Evolutionary conservation across 2,329 filamentous ascomycete species (phyloP).

Genomic region (Graphilbum sp.): DNA sequence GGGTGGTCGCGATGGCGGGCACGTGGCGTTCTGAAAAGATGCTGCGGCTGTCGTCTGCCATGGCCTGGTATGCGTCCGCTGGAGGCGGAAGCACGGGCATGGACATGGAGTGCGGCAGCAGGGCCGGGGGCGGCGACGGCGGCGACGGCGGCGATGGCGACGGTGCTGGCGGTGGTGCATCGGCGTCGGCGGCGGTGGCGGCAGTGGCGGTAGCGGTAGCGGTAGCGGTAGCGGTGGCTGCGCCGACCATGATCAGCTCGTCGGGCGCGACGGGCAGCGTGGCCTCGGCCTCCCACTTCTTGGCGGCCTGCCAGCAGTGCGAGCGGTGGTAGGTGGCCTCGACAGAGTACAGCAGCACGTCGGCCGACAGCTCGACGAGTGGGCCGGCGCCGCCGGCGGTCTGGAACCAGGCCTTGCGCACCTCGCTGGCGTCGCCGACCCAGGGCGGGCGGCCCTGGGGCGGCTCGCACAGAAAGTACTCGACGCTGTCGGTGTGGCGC

Average conservation of each 20-base stretch:
- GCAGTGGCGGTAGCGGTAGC: no score
- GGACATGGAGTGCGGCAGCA: no score
- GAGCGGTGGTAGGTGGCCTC: slow-evolving; percentile 43
- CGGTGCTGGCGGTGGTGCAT: no score
- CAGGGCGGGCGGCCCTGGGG: slow-evolving; percentile 59
- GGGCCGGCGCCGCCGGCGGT: slow-evolving; percentile 44
- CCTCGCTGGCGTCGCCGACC: slow-evolving; percentile 47
- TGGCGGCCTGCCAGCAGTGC: slow-evolving; percentile 38
- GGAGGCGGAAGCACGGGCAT: background rate
- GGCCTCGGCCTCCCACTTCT: slow-evolving; percentile 22
- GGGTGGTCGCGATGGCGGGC: no score
- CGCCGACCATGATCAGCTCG: slow-evolving; percentile 14
- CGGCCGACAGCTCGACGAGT: slow-evolving; percentile 40
- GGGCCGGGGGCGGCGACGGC: no score
- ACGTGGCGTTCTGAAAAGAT: no score
- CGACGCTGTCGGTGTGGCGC: slow-evolving; percentile 52
- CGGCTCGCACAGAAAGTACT: slow-evolving; percentile 69
- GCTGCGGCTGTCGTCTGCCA: no score
- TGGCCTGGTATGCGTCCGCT: background rate
- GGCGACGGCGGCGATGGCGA: no score
- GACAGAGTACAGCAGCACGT: slow-evolving; percentile 43
- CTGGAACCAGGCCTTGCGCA: slow-evolving; percentile 58
- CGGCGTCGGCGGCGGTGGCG: no score
- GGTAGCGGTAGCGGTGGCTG: no score
- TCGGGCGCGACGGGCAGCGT: slow-evolving; percentile 1